Percentiles rank a stretch among this genome's conserved stretches.
Conservation (phyloP, 352 stramenopile genomes). For the Albugo candida region DNA sequence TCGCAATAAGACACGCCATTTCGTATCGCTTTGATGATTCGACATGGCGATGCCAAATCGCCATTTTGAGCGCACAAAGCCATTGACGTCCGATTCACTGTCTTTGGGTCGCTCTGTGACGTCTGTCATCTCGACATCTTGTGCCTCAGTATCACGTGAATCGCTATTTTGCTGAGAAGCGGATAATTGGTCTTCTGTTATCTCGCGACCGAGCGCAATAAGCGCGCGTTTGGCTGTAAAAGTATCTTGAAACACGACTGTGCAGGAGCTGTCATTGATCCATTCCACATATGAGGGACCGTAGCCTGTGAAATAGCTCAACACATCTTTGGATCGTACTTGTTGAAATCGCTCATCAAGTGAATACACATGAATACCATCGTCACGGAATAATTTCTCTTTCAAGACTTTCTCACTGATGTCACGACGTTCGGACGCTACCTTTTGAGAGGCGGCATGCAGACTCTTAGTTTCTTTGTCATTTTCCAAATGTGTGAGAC, state of each 20-base stretch:
- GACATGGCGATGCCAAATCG: constrained; percentile 37
- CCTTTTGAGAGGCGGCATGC: constrained; percentile 25
- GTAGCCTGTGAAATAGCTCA: constrained; percentile 62
- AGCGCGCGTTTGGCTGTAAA: constrained; percentile 45
- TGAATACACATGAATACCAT: constrained; percentile 69
- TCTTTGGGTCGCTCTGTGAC: neutral
- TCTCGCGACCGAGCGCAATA: constrained; percentile 25
- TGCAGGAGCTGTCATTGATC: constrained; percentile 75
- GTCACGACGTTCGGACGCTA: constrained; percentile 33
- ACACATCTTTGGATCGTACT: constrained; percentile 57
- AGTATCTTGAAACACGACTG: constrained; percentile 59
- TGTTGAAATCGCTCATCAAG: constrained; percentile 61
- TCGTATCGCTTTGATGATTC: constrained; percentile 19
- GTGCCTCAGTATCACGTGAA: neutral
- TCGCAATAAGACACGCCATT: constrained; percentile 56
- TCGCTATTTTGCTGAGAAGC: constrained; percentile 4
- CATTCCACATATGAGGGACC: constrained; percentile 73
- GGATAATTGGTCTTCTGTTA: constrained; percentile 18
- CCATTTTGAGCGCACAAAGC: constrained; percentile 50
- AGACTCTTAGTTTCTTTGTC: constrained; percentile 6
- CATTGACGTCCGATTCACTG: constrained; percentile 10
- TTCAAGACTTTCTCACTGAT: neutral
- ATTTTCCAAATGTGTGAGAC: constrained; percentile 12
- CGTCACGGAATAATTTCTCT: constrained; percentile 1
- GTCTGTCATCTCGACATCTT: neutral